These are phyloP conservation scores for Ceratocystiopsis minuta DNA, from an alignment of 2,329 filamentous ascomycete genomes.

Conservation along the genomic window DNA sequence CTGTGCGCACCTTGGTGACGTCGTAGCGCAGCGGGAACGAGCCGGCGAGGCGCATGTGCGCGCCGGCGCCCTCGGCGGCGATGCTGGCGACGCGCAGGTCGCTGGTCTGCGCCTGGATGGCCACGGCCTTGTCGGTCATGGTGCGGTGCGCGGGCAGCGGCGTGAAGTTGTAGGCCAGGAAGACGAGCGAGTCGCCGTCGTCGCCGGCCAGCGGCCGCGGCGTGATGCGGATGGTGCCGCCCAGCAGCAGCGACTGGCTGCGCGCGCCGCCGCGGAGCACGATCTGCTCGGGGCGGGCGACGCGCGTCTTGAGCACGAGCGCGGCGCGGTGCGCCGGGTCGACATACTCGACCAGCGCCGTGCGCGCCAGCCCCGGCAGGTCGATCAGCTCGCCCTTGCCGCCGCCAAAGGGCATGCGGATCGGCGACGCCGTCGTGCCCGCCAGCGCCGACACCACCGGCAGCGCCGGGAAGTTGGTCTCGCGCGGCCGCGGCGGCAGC, in stretches of 20 bases:
- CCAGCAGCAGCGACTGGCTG: slow-evolving; percentile 60
- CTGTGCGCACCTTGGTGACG: slow-evolving; percentile 63
- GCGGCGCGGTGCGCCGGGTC: slow-evolving; percentile 43
- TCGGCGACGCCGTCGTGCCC: slow-evolving; percentile 88
- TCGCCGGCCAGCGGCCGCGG: slow-evolving; percentile 30
- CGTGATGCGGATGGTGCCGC: slow-evolving; percentile 70
- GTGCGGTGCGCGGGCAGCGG: slow-evolving; percentile 63
- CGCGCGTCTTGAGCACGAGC: slow-evolving; percentile 62
- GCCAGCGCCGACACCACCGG: slow-evolving; percentile 73
- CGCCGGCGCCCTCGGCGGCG: slow-evolving; percentile 35
- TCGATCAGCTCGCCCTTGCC: slow-evolving; percentile 85
- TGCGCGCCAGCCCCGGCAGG: slow-evolving; percentile 67
- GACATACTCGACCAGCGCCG: slow-evolving; percentile 54
- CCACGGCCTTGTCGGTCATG: slow-evolving; percentile 59
- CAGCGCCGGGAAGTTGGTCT: slow-evolving; percentile 64
- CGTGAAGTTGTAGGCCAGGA: slow-evolving; percentile 77
- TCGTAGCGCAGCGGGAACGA: slow-evolving; percentile 61
- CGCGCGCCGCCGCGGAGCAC: slow-evolving; percentile 39
- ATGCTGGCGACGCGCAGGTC: slow-evolving; percentile 46
- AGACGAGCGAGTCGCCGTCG: slow-evolving; percentile 31
- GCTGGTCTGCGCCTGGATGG: slow-evolving; percentile 47
- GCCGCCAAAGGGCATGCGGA: slow-evolving; percentile 75
- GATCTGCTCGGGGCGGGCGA: slow-evolving; percentile 49
- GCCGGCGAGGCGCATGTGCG: slow-evolving; percentile 51
- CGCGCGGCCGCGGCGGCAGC: slow-evolving; percentile 57